phyloP scores from a whole-genome alignment of 2,329 filamentous ascomycete species.

The Massarina eburnea region DNA sequence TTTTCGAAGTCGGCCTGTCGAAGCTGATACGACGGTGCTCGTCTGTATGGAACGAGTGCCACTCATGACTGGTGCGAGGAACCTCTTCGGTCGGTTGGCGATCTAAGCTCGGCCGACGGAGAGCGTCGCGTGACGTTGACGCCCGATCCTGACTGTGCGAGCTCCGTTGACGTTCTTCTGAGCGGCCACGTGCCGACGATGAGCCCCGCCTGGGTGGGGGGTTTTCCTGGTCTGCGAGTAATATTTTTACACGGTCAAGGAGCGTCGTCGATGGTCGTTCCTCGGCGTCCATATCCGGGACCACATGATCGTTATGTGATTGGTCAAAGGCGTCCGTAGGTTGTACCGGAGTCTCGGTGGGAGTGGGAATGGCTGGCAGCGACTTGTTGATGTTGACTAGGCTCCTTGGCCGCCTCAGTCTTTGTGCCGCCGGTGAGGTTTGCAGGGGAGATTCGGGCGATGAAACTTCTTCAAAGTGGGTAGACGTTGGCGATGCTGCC shows the following conservation, averaged over 20 bases:
- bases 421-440: conserved; percentile 9
- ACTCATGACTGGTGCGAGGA: conserved; percentile 34
- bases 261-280: conserved; percentile 24
- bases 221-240: conserved; percentile 24
- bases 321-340: no score
- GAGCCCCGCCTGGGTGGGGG: conserved; percentile 20
- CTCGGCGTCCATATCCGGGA: conserved; percentile 15
- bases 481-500: conserved; percentile 17
- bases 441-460: conserved; percentile 20
- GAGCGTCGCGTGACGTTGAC: conserved; percentile 29
- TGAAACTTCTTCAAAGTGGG: conserved; percentile 11
- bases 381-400: conserved; percentile 24
- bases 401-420: conserved; percentile 6
- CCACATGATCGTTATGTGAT: conserved; percentile 7
- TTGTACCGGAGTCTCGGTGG: no score
- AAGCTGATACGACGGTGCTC: conserved; percentile 40
- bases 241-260: conserved; percentile 26
- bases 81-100: conserved; percentile 32
- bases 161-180: conserved; percentile 33
- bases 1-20: conserved; percentile 40
- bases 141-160: conserved; percentile 31
- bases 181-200: conserved; percentile 24
- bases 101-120: conserved; percentile 24
- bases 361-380: conserved; percentile 21
- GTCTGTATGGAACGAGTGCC: conserved; percentile 30